These are phyloP conservation scores for Candida verbasci DNA, from an alignment of 805 yeast species.

Conservation along the genomic window DNA sequence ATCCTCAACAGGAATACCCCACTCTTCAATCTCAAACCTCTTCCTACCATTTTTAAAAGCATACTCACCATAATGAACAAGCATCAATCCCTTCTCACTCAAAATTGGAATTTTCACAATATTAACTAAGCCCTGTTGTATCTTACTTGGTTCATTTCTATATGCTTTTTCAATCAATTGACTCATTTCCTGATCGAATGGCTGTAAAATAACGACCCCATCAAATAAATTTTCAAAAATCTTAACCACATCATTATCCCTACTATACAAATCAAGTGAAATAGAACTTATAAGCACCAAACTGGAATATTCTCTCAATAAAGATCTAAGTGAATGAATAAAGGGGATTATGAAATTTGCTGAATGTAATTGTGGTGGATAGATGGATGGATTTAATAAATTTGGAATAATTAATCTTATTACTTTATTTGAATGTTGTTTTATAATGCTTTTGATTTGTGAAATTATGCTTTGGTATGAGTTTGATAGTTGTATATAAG, in stretches of 20 bases:
- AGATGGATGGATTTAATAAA: constrained; percentile 75
- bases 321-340: constrained; percentile 51
- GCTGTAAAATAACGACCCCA: constrained; percentile 68
- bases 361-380: constrained; percentile 46
- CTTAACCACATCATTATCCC: constrained; percentile 43
- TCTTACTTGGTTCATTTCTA: constrained; percentile 65
- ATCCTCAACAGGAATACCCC: constrained; percentile 97
- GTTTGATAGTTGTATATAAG: constrained; percentile 42
- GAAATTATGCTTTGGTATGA: constrained; percentile 20
- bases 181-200: constrained; percentile 72
- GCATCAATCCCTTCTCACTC: constrained; percentile 78
- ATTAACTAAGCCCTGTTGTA: constrained; percentile 84
- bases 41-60: constrained; percentile 70
- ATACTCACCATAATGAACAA: constrained; percentile 65
- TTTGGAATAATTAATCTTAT: constrained; percentile 71
- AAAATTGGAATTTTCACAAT: constrained; percentile 67
- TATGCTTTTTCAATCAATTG: constrained; percentile 65
- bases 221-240: constrained; percentile 58
- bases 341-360: constrained; percentile 54
- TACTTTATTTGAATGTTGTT: constrained; percentile 41
- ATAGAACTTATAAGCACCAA: constrained; percentile 53
- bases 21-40: constrained; percentile 81
- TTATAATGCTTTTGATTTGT: constrained; percentile 42
- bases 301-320: constrained; percentile 43
- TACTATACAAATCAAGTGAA: constrained; percentile 63